These are phyloP conservation scores for Chrysoporthe puriensis DNA, from an alignment of 2,329 filamentous ascomycete genomes.

Conservation along the genomic window DNA sequence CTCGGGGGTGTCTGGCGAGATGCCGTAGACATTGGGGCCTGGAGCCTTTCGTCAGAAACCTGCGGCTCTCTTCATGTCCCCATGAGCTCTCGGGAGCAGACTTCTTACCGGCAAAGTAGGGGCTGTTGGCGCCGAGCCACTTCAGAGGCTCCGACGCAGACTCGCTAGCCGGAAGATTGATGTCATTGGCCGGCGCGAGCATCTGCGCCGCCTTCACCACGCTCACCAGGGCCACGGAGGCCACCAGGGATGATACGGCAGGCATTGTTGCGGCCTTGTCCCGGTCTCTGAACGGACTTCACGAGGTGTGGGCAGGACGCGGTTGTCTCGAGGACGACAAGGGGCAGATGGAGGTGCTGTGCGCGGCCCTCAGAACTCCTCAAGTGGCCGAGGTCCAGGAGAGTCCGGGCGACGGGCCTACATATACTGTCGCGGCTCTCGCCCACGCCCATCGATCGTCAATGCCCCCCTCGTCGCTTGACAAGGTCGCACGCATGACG, in stretches of 20 bases:
- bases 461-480: constrained; percentile 6
- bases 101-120: constrained; percentile 52
- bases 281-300: not conserved
- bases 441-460: constrained; percentile 1
- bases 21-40: constrained; percentile 60
- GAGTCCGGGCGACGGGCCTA: constrained; percentile 8
- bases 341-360: constrained; percentile 4
- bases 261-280: constrained; percentile 14
- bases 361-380: constrained; percentile 10
- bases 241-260: constrained; percentile 14
- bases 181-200: constrained; percentile 30
- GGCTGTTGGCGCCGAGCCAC: constrained; percentile 57
- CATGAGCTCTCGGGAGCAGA: not conserved
- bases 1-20: constrained; percentile 57
- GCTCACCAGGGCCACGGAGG: constrained; percentile 25
- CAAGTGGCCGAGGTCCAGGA: not conserved
- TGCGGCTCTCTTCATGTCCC: not conserved
- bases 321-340: not conserved
- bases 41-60: constrained; percentile 19
- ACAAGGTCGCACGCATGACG: constrained; percentile 13
- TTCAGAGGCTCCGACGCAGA: constrained; percentile 29
- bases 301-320: not conserved
- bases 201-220: constrained; percentile 28
- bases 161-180: constrained; percentile 30
- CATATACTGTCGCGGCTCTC: constrained; percentile 11